phyloP scores from a whole-genome alignment of 179 eudicot genomes.

The Vitellaria paradoxa region DNA sequence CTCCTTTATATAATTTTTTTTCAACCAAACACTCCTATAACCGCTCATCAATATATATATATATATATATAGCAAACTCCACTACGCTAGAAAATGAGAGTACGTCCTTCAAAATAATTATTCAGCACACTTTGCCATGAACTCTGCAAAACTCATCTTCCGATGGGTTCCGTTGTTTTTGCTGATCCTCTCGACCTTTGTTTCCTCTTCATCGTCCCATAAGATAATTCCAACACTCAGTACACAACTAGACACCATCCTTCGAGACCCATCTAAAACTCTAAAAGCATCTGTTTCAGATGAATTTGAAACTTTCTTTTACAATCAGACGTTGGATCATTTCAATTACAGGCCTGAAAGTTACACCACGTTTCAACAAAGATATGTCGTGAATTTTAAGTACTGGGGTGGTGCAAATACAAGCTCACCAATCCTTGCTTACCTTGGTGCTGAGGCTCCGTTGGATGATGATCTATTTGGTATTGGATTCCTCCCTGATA shows the following conservation, averaged over 20 bases:
- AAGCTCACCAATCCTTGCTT: too few species aligned
- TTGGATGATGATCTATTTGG: slow-evolving; percentile 20
- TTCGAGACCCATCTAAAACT: slow-evolving; percentile 35
- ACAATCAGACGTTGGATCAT: too few species aligned
- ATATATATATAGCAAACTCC: too few species aligned
- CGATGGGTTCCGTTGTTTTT: neutral
- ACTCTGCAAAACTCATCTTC: neutral
- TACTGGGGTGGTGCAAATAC: too few species aligned
- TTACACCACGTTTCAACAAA: slow-evolving; percentile 41
- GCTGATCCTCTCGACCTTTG: slow-evolving; percentile 4
- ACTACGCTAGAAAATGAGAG: too few species aligned
- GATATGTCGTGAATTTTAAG: slow-evolving; percentile 33
- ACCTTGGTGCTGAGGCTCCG: slow-evolving; percentile 35
- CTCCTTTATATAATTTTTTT: too few species aligned
- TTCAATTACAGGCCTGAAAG: slow-evolving; percentile 50
- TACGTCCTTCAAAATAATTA: neutral
- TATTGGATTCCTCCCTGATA: slow-evolving; percentile 40
- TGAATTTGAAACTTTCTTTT: too few species aligned
- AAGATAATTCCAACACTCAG: slow-evolving; percentile 5
- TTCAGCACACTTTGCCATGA: neutral
- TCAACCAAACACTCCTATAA: too few species aligned
- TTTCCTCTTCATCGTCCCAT: slow-evolving; percentile 3
- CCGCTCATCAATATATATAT: too few species aligned
- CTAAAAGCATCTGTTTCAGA: too few species aligned
- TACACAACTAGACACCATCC: neutral